Conservation (phyloP, 148 eudicot genomes). For the Chenopodium formosanum region DNA sequence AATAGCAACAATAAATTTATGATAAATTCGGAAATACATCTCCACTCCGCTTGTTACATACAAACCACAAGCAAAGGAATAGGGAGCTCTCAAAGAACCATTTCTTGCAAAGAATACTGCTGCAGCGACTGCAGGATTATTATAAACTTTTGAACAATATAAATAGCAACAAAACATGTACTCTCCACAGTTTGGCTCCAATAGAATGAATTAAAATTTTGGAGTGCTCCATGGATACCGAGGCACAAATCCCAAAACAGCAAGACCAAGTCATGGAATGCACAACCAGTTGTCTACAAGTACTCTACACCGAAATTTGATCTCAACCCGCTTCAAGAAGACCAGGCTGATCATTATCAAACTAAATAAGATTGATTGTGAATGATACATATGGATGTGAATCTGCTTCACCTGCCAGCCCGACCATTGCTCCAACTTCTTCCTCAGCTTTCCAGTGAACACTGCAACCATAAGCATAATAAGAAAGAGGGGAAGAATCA, state of each 20-base stretch:
- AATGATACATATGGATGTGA: slow-evolving; percentile 86
- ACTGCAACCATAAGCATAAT: slow-evolving; percentile 43
- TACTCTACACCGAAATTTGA: slow-evolving; percentile 21
- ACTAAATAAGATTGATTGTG: slow-evolving; percentile 72
- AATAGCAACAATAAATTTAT: slow-evolving; percentile 2
- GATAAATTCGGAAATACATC: background rate
- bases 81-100: slow-evolving; percentile 8
- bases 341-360: slow-evolving; percentile 21
- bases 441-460: slow-evolving; percentile 78
- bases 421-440: slow-evolving; percentile 63
- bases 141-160: slow-evolving; percentile 19
- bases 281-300: slow-evolving; percentile 24
- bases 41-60: slow-evolving; percentile 11
- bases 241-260: slow-evolving; percentile 17
- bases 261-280: slow-evolving; percentile 19
- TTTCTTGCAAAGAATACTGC: slow-evolving; percentile 16
- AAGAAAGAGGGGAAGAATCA: slow-evolving; percentile 12
- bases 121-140: slow-evolving; percentile 25
- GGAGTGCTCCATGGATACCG: slow-evolving; percentile 11
- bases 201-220: background rate
- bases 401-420: slow-evolving; percentile 79
- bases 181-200: slow-evolving; percentile 15
- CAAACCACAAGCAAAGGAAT: slow-evolving; percentile 8
- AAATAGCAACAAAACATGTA: slow-evolving; percentile 22
- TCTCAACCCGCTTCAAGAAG: slow-evolving; percentile 16